A percentile compares a stretch with the other conserved stretches of the same genome.
phyloP scores from a whole-genome alignment of 1,284 basidiomycete species.

The Heterobasidion occidentale region DNA sequence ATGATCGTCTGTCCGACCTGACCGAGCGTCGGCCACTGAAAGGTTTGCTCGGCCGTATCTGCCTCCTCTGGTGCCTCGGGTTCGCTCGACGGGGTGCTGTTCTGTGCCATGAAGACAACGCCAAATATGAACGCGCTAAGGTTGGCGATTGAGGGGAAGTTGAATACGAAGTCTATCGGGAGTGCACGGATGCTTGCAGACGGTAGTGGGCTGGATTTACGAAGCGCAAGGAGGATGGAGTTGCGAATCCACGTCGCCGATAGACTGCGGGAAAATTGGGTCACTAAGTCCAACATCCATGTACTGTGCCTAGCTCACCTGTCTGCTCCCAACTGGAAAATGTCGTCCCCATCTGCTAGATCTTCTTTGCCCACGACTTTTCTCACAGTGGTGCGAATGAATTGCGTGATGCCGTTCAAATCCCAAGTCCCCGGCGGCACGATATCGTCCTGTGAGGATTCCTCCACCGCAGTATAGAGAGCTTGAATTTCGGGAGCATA shows the following conservation, averaged over 20 bases:
- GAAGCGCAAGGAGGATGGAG: conserved; percentile 19
- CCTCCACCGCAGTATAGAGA: conserved; percentile 20
- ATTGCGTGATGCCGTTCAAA: conserved; percentile 6
- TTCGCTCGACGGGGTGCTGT: no score
- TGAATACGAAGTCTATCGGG: no score
- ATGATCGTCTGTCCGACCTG: no score
- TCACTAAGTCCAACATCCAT: neutral
- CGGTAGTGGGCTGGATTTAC: conserved; percentile 17
- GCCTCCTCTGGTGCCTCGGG: no score
- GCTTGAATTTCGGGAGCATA: conserved; percentile 23
- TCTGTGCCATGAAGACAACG: no score
- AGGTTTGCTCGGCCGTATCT: no score
- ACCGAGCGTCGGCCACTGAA: no score
- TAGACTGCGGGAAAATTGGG: conserved; percentile 14
- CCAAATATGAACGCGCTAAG: no score
- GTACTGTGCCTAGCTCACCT: conserved; percentile 15
- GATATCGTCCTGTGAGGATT: conserved; percentile 8
- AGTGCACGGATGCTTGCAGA: conserved; percentile 23
- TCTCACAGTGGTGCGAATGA: conserved; percentile 13
- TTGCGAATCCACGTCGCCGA: conserved; percentile 29
- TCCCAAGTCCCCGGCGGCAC: conserved; percentile 17
- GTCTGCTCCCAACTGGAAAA: conserved; percentile 30
- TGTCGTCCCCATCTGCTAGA: conserved; percentile 19
- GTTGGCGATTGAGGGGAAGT: no score
- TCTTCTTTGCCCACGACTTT: conserved; percentile 10